Conservation (phyloP, 225 moss, liverwort and hornwort species). For the Bryoerythrophyllum caledonicum region DNA sequence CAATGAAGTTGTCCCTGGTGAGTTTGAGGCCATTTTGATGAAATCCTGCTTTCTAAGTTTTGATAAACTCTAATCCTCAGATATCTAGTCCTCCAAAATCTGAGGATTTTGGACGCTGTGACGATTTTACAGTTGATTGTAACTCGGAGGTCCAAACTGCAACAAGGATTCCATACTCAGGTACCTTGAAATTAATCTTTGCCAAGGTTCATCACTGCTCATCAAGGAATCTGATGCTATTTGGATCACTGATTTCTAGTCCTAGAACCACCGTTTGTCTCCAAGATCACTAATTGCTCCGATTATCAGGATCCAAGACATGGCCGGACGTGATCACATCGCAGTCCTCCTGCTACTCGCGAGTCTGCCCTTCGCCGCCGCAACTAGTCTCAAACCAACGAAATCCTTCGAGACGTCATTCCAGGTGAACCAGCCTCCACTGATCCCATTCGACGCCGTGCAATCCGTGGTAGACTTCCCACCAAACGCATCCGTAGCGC, state of each 20-base stretch:
- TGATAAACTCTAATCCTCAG: no score
- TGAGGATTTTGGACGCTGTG: neutral
- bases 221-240: conserved; percentile 2
- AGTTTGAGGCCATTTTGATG: no score
- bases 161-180: neutral
- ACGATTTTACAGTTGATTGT: neutral
- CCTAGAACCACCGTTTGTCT: neutral
- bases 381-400: neutral
- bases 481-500: neutral
- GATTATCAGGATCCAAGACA: neutral
- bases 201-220: neutral
- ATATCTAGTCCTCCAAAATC: no score
- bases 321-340: neutral
- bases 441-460: conserved; percentile 5
- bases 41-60: no score
- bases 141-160: neutral
- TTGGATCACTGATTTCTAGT: neutral
- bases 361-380: neutral
- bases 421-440: conserved; percentile 8
- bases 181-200: neutral
- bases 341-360: neutral
- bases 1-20: no score
- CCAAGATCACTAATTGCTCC: neutral
- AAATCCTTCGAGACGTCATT: conserved; percentile 13
- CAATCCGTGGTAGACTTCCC: conserved; percentile 9